These are phyloP conservation scores for Alternaria consortialis DNA, from an alignment of 2,329 filamentous ascomycete genomes.

Conservation along the genomic window DNA sequence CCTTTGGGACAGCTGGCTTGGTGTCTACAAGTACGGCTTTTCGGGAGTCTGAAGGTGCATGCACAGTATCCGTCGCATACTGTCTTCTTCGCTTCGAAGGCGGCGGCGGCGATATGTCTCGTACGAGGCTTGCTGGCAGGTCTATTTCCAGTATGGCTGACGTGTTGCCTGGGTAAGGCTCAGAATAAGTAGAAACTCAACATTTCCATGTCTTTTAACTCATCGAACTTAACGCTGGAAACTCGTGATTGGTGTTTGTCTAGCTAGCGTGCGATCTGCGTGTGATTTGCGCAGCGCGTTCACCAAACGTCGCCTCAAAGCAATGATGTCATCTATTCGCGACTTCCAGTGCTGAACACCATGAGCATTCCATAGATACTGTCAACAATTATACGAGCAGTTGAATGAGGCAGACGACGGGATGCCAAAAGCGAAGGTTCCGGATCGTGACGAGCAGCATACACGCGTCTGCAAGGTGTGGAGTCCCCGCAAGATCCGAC, in stretches of 20 bases:
- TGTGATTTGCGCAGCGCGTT: neutral
- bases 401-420: slow-evolving; percentile 3
- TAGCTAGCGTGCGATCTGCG: neutral
- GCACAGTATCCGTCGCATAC: neutral
- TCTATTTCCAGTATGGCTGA: slow-evolving; percentile 14
- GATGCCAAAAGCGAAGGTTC: slow-evolving; percentile 18
- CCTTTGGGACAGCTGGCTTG: neutral
- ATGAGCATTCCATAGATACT: neutral
- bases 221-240: neutral
- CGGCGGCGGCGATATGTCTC: slow-evolving; percentile 38
- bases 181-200: neutral
- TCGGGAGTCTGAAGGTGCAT: neutral
- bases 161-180: neutral
- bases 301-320: neutral
- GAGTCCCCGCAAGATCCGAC: slow-evolving; percentile 19
- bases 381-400: neutral
- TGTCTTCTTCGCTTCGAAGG: slow-evolving; percentile 25
- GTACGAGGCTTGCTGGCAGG: slow-evolving; percentile 26
- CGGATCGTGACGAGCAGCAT: slow-evolving; percentile 23
- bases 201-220: neutral
- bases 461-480: slow-evolving; percentile 26
- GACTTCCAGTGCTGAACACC: neutral
- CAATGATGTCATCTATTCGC: neutral
- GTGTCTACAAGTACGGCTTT: neutral
- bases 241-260: neutral